phyloP scores from a whole-genome alignment of 169 alveolate genomes.

The Cryptosporidium bovis region DNA sequence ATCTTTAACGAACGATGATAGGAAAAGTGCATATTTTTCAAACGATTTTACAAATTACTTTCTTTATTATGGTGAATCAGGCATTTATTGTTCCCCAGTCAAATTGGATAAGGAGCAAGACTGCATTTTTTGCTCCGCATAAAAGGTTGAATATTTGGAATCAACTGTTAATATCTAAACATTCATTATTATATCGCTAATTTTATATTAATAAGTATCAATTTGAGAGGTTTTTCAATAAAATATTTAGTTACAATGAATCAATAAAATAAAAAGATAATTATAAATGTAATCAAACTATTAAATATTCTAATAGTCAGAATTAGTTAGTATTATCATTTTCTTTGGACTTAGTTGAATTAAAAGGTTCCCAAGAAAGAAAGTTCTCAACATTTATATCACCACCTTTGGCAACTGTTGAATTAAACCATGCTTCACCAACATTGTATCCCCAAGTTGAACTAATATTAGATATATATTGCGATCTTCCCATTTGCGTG shows the following conservation, averaged over 20 bases:
- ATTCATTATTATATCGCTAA: too few species aligned
- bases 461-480: conserved; percentile 25
- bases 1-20: not conserved
- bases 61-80: conserved; percentile 47
- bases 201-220: too few species aligned
- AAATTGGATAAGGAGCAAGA: conserved; percentile 14
- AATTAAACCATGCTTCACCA: conserved; percentile 72
- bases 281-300: too few species aligned
- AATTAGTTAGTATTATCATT: too few species aligned
- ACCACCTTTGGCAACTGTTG: conserved; percentile 53
- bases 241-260: too few species aligned
- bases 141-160: not conserved
- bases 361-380: conserved; percentile 71
- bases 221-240: too few species aligned
- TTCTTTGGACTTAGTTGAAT: conserved; percentile 7
- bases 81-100: conserved; percentile 47
- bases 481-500: conserved; percentile 64
- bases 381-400: conserved; percentile 66
- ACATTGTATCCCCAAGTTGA: conserved; percentile 70
- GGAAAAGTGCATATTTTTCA: not conserved
- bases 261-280: too few species aligned
- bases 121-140: conserved; percentile 36
- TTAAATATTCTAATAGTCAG: too few species aligned
- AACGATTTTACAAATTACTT: conserved; percentile 10
- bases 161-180: too few species aligned